Percentiles rank a stretch among this genome's conserved stretches.
phyloP scores from a whole-genome alignment of 1,284 basidiomycete genomes.

The Trichosporon ovoides region DNA sequence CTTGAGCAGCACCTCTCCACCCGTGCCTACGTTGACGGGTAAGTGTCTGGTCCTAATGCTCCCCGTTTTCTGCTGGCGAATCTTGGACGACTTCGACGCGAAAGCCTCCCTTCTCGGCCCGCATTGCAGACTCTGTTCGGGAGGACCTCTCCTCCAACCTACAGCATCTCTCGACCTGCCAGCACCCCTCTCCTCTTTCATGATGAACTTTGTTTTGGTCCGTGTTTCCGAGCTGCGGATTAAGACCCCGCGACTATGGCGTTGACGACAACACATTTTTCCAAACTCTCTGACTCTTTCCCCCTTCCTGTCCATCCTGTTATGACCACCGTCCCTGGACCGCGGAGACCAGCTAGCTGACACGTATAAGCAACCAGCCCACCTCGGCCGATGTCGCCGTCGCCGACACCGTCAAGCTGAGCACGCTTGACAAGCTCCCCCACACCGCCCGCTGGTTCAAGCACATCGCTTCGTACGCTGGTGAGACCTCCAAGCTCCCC shows the following conservation, averaged over 20 bases:
- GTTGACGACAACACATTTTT: constrained; percentile 49
- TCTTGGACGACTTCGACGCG: not conserved
- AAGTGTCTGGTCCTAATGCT: constrained; percentile 14
- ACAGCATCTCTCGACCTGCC: not conserved
- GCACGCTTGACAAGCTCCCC: constrained; percentile 47
- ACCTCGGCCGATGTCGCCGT: constrained; percentile 96
- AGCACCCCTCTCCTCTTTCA: constrained; percentile 18
- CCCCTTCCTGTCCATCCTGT: constrained; percentile 17
- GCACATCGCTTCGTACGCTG: constrained; percentile 81
- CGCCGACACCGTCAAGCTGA: constrained; percentile 60
- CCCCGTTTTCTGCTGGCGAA: not conserved
- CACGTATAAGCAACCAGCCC: constrained; percentile 67
- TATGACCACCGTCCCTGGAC: constrained; percentile 13
- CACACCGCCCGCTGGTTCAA: constrained; percentile 88
- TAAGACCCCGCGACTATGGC: constrained; percentile 79
- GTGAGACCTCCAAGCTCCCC: constrained; percentile 71
- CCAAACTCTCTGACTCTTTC: constrained; percentile 74
- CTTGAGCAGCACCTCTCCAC: constrained; percentile 77
- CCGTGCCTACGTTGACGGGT: constrained; percentile 44
- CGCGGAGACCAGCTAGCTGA: constrained; percentile 18
- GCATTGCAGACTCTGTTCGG: too few relatives aligned
- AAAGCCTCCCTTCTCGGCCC: not conserved
- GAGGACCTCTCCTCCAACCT: too few relatives aligned
- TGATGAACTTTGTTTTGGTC: constrained; percentile 91
- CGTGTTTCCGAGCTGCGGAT: constrained; percentile 98